A percentile compares a stretch with the other conserved stretches of the same genome.
These are phyloP conservation scores for Gossypium bickii DNA, from an alignment of 345 rosid genomes.

Conservation along the genomic window DNA sequence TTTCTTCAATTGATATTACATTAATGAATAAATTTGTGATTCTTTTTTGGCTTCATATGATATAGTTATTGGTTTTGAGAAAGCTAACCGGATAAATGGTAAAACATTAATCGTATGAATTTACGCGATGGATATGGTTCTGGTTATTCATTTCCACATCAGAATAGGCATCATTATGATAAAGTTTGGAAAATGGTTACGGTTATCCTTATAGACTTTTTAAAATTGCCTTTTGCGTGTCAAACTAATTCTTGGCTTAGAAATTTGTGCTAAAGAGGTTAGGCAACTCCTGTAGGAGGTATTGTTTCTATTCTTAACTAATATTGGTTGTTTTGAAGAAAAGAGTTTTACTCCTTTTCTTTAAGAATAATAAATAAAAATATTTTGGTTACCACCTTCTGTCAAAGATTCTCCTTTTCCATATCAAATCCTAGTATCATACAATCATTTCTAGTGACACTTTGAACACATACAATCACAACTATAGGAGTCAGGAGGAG, in stretches of 20 bases:
- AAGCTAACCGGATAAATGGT: neutral
- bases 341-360: neutral
- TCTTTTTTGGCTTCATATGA: neutral
- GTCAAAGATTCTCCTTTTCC: conserved; percentile 2
- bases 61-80: neutral
- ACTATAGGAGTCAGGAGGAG: neutral
- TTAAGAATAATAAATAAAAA: neutral
- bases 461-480: neutral
- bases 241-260: neutral
- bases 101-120: neutral
- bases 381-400: neutral
- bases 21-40: neutral
- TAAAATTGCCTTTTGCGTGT: neutral
- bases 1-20: neutral
- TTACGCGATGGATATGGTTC: neutral
- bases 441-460: neutral
- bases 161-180: neutral
- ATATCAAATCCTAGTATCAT: neutral
- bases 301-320: neutral
- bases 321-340: neutral
- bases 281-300: neutral
- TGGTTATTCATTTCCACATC: neutral
- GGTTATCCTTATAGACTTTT: neutral
- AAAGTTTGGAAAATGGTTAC: neutral
- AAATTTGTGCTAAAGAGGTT: neutral